A percentile compares a stretch with the other conserved stretches of the same genome.
Evolutionary conservation across 768 basidiomycete genomes (phyloP).

Genomic region (Galerina marginata): DNA sequence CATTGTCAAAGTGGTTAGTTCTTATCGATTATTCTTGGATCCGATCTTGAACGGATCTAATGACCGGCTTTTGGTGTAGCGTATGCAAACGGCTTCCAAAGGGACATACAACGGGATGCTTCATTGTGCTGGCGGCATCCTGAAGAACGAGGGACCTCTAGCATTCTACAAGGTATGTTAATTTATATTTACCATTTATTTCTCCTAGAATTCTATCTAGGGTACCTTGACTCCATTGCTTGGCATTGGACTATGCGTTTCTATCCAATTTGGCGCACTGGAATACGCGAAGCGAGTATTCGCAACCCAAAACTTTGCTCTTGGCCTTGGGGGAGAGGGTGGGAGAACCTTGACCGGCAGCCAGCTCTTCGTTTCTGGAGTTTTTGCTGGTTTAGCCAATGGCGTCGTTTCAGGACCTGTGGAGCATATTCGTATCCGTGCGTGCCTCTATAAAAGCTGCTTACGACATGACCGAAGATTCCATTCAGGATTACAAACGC

Average conservation of each 20-base stretch:
- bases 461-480: neutral
- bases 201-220: conserved; percentile 41
- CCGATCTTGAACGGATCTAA: neutral
- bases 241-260: conserved; percentile 93
- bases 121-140: conserved; percentile 86
- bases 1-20: conserved; percentile 93
- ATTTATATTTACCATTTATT: neutral
- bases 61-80: conserved; percentile 45
- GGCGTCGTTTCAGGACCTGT: conserved; percentile 95
- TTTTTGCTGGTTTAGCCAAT: conserved; percentile 88
- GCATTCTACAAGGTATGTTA: conserved; percentile 89
- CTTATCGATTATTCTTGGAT: conserved; percentile 1
- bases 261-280: conserved; percentile 93
- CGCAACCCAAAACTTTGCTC: conserved; percentile 59
- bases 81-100: conserved; percentile 92
- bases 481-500: conserved; percentile 83
- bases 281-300: conserved; percentile 87
- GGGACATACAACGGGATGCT: conserved; percentile 91
- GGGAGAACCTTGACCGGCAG: conserved; percentile 60
- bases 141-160: conserved; percentile 89
- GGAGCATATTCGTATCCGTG: conserved; percentile 96
- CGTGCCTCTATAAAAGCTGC: conserved; percentile 29
- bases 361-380: conserved; percentile 81
- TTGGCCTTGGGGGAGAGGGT: conserved; percentile 67
- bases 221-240: conserved; percentile 90